Evolutionary conservation across 1,139 yeast genomes (phyloP).

Genomic region (Kodamaea sp.): DNA sequence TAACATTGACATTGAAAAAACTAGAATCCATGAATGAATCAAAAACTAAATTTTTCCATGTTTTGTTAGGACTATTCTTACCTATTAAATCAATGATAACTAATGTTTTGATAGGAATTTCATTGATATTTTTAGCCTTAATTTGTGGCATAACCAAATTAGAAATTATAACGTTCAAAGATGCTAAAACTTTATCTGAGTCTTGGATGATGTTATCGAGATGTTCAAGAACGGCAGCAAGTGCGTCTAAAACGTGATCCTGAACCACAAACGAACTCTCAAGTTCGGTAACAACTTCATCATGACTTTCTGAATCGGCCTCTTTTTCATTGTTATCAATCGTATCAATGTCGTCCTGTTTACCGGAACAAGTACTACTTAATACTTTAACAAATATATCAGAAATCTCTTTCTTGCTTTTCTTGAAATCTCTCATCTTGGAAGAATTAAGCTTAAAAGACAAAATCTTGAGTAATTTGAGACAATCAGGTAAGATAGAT

Average conservation of each 20-base stretch:
- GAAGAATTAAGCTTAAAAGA: conserved; percentile 55
- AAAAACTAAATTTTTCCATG: conserved; percentile 49
- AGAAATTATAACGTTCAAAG: conserved; percentile 43
- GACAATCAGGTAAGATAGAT: conserved; percentile 47
- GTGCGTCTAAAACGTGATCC: conserved; percentile 38
- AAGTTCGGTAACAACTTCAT: conserved; percentile 1
- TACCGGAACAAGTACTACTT: conserved; percentile 25
- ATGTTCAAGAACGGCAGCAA: conserved; percentile 36
- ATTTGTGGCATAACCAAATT: conserved; percentile 44
- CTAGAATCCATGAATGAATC: conserved; percentile 52
- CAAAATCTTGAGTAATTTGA: conserved; percentile 49
- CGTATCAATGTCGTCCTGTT: conserved; percentile 7
- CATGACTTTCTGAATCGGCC: conserved; percentile 9
- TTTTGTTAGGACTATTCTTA: conserved; percentile 30
- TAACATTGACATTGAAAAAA: conserved; percentile 36
- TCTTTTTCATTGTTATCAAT: conserved; percentile 8
- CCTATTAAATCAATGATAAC: conserved; percentile 40
- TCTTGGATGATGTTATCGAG: conserved; percentile 48
- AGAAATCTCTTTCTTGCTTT: conserved; percentile 59
- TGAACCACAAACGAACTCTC: conserved; percentile 12
- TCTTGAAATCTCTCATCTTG: conserved; percentile 59
- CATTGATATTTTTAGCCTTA: conserved; percentile 35
- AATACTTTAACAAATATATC: conserved; percentile 61
- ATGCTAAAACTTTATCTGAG: conserved; percentile 44
- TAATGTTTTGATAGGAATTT: conserved; percentile 32